phyloP scores from a whole-genome alignment of 441 rosid genomes.

The Aquilaria agallochum region DNA sequence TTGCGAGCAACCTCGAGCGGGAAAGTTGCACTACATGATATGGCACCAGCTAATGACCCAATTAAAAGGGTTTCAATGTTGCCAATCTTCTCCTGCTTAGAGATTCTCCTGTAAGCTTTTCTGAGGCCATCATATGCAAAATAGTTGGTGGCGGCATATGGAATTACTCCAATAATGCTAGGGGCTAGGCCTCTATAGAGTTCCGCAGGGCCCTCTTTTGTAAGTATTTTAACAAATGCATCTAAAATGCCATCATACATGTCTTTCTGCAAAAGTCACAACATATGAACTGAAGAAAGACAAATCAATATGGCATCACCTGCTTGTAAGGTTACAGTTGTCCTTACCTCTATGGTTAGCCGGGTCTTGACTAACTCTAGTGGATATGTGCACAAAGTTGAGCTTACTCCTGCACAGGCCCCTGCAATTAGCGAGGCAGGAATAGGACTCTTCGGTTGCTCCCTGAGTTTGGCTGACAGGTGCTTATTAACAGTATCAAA shows the following conservation, averaged over 20 bases:
- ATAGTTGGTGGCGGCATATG: slow-evolving; percentile 94
- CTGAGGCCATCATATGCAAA: slow-evolving; percentile 84
- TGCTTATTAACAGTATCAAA: slow-evolving; percentile 85
- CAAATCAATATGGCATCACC: background rate
- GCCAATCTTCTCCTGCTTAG: slow-evolving; percentile 82
- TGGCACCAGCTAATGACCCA: slow-evolving; percentile 88
- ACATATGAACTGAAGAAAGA: background rate
- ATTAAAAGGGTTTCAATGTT: slow-evolving; percentile 88
- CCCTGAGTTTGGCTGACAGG: slow-evolving; percentile 68
- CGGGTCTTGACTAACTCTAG: slow-evolving; percentile 93
- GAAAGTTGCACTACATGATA: slow-evolving; percentile 91
- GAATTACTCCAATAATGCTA: slow-evolving; percentile 94
- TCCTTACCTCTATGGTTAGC: slow-evolving; percentile 77
- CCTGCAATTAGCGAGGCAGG: slow-evolving; percentile 93
- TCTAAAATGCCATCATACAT: slow-evolving; percentile 69
- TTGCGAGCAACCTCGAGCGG: slow-evolving; percentile 97
- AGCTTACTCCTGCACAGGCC: slow-evolving; percentile 98
- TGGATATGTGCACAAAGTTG: slow-evolving; percentile 90
- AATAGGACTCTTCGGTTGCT: slow-evolving; percentile 64
- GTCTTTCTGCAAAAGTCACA: slow-evolving; percentile 56
- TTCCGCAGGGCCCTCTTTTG: slow-evolving; percentile 79
- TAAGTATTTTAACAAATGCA: slow-evolving; percentile 74
- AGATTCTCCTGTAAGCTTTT: slow-evolving; percentile 58
- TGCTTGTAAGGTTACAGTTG: background rate
- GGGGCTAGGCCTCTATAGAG: slow-evolving; percentile 93